Conservation (phyloP, 345 rosid genomes). For the Citrus sp. region DNA sequence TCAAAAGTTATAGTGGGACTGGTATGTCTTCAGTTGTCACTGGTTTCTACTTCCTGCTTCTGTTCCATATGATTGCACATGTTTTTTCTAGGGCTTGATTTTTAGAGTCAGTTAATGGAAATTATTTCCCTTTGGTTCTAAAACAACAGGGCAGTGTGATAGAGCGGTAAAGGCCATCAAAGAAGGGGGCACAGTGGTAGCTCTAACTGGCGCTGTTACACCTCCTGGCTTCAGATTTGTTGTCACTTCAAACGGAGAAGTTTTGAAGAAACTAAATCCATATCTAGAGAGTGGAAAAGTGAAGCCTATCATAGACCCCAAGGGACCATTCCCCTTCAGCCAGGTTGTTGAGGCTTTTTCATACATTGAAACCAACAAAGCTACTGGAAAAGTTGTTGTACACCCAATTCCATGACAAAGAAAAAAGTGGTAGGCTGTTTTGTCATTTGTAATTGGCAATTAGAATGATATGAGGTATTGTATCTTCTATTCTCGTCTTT, state of each 20-base stretch:
- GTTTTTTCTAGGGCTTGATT: neutral
- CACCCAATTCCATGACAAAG: conserved; percentile 60
- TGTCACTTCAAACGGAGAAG: conserved; percentile 76
- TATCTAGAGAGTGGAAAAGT: conserved; percentile 80
- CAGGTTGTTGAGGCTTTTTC: conserved; percentile 69
- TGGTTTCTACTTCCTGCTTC: neutral
- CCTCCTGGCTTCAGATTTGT: conserved; percentile 94
- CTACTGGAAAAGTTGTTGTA: conserved; percentile 72
- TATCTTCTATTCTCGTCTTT: neutral
- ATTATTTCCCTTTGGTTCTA: neutral
- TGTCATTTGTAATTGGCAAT: neutral
- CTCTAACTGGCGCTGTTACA: conserved; percentile 84
- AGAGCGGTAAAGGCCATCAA: conserved; percentile 78
- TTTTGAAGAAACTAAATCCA: conserved; percentile 79
- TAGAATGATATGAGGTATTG: neutral
- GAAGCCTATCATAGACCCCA: conserved; percentile 82
- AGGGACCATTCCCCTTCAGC: conserved; percentile 76
- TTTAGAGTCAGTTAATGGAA: neutral
- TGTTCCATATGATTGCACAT: neutral
- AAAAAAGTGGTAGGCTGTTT: neutral
- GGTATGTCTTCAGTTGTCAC: neutral
- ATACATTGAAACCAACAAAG: conserved; percentile 79
- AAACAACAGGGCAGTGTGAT: conserved; percentile 77
- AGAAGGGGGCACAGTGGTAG: conserved; percentile 92
- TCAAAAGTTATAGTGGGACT: neutral